Conservation (phyloP, 495 filamentous ascomycete species). For the Aspergillus saccharolyticus region DNA sequence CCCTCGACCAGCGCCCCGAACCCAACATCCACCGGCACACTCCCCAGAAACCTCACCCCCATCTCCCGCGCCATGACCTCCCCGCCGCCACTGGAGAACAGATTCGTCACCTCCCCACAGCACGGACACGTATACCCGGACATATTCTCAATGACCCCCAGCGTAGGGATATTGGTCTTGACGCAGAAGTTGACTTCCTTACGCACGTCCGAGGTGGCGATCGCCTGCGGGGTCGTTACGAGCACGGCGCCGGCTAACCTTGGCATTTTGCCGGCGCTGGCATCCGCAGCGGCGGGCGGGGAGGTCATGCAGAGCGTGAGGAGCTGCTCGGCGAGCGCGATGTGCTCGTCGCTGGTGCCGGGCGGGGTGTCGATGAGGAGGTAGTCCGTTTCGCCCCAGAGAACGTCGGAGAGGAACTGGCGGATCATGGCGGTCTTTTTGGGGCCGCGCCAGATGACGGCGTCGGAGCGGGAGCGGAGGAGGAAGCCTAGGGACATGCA, state of each 20-base stretch:
- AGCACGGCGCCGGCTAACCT: slow-evolving; percentile 75
- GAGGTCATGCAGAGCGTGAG: slow-evolving; percentile 44
- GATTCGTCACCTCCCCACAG: slow-evolving; percentile 87
- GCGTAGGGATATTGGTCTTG: slow-evolving; percentile 74
- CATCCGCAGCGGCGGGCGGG: slow-evolving; percentile 21
- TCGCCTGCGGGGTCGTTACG: slow-evolving; percentile 93
- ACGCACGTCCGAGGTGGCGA: slow-evolving; percentile 86
- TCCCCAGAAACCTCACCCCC: slow-evolving; percentile 75
- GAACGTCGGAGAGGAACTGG: slow-evolving; percentile 87
- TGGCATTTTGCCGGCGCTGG: slow-evolving; percentile 29
- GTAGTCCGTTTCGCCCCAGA: slow-evolving; percentile 86
- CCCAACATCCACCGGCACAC: slow-evolving; percentile 80
- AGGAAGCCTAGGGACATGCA: slow-evolving; percentile 96
- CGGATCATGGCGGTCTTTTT: slow-evolving; percentile 99
- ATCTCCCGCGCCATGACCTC: slow-evolving; percentile 86
- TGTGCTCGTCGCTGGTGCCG: slow-evolving; percentile 95
- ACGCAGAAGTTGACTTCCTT: slow-evolving; percentile 96
- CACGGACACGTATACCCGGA: slow-evolving; percentile 92
- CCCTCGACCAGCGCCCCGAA: slow-evolving; percentile 65
- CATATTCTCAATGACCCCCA: slow-evolving; percentile 98
- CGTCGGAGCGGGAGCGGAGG: slow-evolving; percentile 73
- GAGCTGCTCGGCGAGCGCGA: slow-evolving; percentile 83
- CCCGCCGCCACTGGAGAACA: slow-evolving; percentile 88
- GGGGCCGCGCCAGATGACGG: slow-evolving; percentile 93
- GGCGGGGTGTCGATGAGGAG: slow-evolving; percentile 94